Conservation (phyloP, 768 basidiomycete genomes). For the Pholiota conissans region DNA sequence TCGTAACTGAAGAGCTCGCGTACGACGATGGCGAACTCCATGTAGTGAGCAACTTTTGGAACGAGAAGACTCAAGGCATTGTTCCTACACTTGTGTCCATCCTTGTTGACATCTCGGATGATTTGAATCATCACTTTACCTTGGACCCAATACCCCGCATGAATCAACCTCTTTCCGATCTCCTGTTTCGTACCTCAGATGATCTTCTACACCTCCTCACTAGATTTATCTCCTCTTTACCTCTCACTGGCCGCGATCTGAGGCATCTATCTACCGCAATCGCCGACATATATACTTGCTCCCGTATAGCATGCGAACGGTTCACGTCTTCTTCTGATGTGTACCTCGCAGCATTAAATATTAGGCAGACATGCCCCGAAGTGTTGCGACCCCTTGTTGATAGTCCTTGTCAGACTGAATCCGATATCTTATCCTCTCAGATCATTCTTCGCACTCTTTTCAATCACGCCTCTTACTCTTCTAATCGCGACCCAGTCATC, state of each 20-base stretch:
- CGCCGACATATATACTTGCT: constrained; percentile 57
- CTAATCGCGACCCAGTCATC: constrained; percentile 54
- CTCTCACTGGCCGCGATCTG: constrained; percentile 50
- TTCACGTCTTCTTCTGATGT: constrained; percentile 40
- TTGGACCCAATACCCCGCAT: constrained; percentile 35
- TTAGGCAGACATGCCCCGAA: constrained; percentile 52
- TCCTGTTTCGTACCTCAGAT: constrained; percentile 53
- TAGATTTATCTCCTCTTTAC: constrained; percentile 45
- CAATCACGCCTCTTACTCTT: constrained; percentile 39
- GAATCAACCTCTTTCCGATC: constrained; percentile 45
- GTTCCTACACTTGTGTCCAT: constrained; percentile 56
- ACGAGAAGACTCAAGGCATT: constrained; percentile 56
- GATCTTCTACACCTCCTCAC: constrained; percentile 55
- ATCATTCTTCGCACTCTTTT: constrained; percentile 58
- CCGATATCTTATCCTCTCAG: constrained; percentile 41
- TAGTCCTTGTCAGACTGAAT: constrained; percentile 30
- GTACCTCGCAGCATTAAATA: constrained; percentile 39
- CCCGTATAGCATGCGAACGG: constrained; percentile 42
- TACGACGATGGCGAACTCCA: constrained; percentile 52
- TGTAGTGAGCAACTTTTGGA: constrained; percentile 60
- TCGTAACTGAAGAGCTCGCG: constrained; percentile 51
- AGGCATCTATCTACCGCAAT: constrained; percentile 43
- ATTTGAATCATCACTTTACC: constrained; percentile 55
- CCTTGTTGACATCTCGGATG: constrained; percentile 46
- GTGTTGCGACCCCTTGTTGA: constrained; percentile 43